Evolutionary conservation across 148 eudicot genomes (phyloP).

Genomic region (Rhododendron simsii): DNA sequence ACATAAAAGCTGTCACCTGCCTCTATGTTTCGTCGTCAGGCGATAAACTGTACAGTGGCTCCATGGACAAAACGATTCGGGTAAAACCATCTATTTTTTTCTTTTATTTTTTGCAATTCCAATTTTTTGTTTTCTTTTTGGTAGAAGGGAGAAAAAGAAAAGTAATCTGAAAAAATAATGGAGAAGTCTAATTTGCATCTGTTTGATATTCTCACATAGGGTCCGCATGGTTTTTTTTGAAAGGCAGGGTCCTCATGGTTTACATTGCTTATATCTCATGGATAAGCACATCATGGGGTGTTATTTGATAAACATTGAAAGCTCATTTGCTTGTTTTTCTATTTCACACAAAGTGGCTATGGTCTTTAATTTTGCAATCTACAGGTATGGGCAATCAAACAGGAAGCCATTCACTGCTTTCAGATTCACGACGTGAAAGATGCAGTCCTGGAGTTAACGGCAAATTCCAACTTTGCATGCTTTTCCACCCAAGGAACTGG

Average conservation of each 20-base stretch:
- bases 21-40: constrained; percentile 34
- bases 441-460: constrained; percentile 32
- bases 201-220: neutral
- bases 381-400: constrained; percentile 56
- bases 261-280: neutral
- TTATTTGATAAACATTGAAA: neutral
- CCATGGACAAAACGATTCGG: constrained; percentile 54
- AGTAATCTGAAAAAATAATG: neutral
- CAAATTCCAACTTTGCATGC: constrained; percentile 32
- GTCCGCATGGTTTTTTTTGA: neutral
- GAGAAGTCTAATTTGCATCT: neutral
- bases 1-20: constrained; percentile 48
- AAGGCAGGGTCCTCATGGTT: neutral
- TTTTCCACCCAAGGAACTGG: constrained; percentile 46
- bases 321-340: neutral
- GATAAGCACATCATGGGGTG: neutral
- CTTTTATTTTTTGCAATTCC: neutral
- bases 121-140: neutral
- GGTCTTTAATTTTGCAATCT: neutral
- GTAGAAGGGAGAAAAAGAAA: neutral
- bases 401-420: constrained; percentile 49
- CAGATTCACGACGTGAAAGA: constrained; percentile 55
- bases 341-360: neutral
- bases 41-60: constrained; percentile 48
- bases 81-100: constrained; percentile 17